These are phyloP conservation scores for Aspergillus wentii DNA, from an alignment of 495 filamentous ascomycete genomes.

Conservation along the genomic window DNA sequence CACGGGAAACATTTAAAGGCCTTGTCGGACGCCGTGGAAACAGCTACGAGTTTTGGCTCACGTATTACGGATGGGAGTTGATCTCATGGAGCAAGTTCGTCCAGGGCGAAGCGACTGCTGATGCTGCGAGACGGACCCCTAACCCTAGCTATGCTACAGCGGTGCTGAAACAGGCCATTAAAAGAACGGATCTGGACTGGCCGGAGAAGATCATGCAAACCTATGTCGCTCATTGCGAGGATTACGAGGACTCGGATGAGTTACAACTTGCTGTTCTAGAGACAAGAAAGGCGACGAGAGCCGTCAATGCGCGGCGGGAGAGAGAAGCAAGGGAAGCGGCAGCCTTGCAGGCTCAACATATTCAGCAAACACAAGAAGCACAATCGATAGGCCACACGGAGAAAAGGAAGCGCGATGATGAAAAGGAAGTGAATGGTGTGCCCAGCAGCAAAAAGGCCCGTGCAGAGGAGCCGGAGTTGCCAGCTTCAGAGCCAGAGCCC, in stretches of 20 bases:
- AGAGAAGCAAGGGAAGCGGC: conserved; percentile 57
- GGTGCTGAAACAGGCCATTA: conserved; percentile 69
- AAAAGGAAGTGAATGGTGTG: conserved; percentile 35
- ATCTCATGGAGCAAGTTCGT: conserved; percentile 57
- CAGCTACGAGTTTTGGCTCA: conserved; percentile 88
- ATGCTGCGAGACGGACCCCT: conserved; percentile 40
- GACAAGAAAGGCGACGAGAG: conserved; percentile 59
- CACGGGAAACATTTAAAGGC: conserved; percentile 69
- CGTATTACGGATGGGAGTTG: conserved; percentile 89
- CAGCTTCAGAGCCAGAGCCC: conserved; percentile 22
- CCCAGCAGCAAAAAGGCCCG: conserved; percentile 55
- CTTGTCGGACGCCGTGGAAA: conserved; percentile 63
- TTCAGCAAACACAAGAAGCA: conserved; percentile 15
- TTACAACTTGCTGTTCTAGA: conserved; percentile 65
- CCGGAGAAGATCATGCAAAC: conserved; percentile 84
- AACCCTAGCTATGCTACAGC: conserved; percentile 62
- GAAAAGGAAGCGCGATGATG: conserved; percentile 72
- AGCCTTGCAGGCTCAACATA: conserved; percentile 36
- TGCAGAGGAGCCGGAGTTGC: conserved; percentile 36
- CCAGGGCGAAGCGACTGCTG: conserved; percentile 40
- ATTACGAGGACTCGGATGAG: conserved; percentile 71
- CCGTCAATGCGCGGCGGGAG: conserved; percentile 60
- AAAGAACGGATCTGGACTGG: conserved; percentile 72
- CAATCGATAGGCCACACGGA: conserved; percentile 31
- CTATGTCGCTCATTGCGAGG: conserved; percentile 79